Base-by-base conservation (phyloP, 345 rosid genomes). In the Bruguiera sexangula region DNA sequence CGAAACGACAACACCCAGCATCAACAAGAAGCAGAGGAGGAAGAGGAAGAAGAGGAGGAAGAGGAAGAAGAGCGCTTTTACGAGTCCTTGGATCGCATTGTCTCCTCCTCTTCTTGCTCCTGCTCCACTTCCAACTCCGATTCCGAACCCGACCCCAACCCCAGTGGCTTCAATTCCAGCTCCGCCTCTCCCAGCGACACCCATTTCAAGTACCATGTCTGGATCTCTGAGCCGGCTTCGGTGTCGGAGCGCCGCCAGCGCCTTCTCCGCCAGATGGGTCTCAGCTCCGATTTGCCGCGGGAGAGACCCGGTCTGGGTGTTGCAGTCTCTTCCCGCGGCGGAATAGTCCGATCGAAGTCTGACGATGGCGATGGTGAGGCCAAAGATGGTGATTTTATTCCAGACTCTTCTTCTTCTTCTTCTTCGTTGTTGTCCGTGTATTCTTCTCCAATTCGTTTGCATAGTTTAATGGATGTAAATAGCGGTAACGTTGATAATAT, bases 31-130 rank as follows among this genome's bases (percentile, higher is more conserved):
- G 60, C 66, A 50, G 75, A 64, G 1, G 76, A 63, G 0, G 69
- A 69, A 43, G 81, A 80, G 63, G 74, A 76, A 20, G 71, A 59
- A 6, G 73, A 66, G 16, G 79, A 76, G 22, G 79, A 84, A 20
- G 82, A 70, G 37, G 88, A 83, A n/a, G 82, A 67, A 68, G 95
- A 89, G 29, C 78, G 79, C 55, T 91, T 91, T 76, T 89, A 89
- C 81, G 97, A 91, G 71, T 83, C 97, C 36, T 87, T 87, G 26
- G 93, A 91, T 82, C 95, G 97, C 76, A 76, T 83, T 58, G 87
- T 34, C 37, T 7, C 79, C n/a, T 72, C 88, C 61, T 83, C 92
- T 21, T 86, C 91, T 19, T 86, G 88, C 73, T 91, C 97, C 36
- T 87, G 86, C 73, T 84, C 95, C 29, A 76, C 85, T 63, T 84